phyloP scores from a whole-genome alignment of 495 filamentous ascomycete genomes.

The Lophium mytilinum region DNA sequence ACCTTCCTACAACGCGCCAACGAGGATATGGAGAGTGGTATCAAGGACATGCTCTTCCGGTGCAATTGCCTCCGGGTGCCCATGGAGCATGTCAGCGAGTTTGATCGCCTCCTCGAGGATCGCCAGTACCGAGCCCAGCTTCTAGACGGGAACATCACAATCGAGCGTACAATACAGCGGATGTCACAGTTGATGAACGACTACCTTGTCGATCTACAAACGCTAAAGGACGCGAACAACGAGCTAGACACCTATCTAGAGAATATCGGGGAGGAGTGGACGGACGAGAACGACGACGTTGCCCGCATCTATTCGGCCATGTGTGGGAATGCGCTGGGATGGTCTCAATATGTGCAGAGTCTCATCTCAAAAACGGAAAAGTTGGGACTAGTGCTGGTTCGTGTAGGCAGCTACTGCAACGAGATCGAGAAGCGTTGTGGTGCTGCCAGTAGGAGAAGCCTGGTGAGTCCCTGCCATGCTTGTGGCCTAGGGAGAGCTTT shows the following conservation, averaged over 20 bases:
- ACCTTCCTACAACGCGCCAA: constrained; percentile 76
- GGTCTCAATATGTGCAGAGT: constrained; percentile 28
- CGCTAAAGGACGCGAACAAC: constrained; percentile 67
- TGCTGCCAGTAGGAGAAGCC: constrained; percentile 31
- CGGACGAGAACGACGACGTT: constrained; percentile 24
- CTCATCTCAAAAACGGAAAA: constrained; percentile 32
- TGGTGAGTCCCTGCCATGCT: constrained; percentile 18
- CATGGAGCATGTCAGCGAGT: constrained; percentile 71
- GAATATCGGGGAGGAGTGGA: constrained; percentile 49
- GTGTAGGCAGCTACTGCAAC: constrained; percentile 30
- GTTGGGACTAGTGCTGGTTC: constrained; percentile 28
- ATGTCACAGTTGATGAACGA: constrained; percentile 68
- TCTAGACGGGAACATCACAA: constrained; percentile 78
- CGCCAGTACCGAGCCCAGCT: constrained; percentile 72
- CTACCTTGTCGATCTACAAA: constrained; percentile 64
- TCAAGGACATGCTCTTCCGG: constrained; percentile 69
- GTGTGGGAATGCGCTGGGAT: constrained; percentile 35
- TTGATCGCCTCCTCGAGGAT: constrained; percentile 84
- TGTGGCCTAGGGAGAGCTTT: neutral
- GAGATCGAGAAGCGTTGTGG: constrained; percentile 37
- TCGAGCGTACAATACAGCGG: constrained; percentile 77
- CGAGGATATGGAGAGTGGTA: constrained; percentile 79
- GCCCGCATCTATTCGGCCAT: constrained; percentile 29
- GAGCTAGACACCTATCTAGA: constrained; percentile 70
- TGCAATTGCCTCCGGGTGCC: constrained; percentile 75